Conservation (phyloP, 2,329 filamentous ascomycete species). For the Epichloe coenophiala region DNA sequence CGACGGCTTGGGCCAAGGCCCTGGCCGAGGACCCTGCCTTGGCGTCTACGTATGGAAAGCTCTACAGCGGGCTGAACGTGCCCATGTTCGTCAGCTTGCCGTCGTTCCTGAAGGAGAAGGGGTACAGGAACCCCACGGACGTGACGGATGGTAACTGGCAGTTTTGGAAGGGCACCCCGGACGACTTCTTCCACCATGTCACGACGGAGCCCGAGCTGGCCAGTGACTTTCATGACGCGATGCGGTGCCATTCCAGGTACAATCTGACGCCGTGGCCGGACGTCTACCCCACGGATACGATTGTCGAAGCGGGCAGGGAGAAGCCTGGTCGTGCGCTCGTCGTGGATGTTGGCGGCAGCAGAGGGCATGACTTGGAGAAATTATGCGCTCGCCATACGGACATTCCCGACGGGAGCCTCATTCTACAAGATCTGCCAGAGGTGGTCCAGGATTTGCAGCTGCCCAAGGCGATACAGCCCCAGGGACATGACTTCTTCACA, state of each 20-base stretch:
- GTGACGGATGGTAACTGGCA: conserved; percentile 20
- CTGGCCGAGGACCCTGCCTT: conserved; percentile 17
- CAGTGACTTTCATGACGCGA: conserved; percentile 20
- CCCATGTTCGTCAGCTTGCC: conserved; percentile 20
- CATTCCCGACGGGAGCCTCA: conserved; percentile 14
- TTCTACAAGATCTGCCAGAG: conserved; percentile 21
- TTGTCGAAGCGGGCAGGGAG: conserved; percentile 11
- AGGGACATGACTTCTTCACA: conserved; percentile 22
- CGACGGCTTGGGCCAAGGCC: conserved; percentile 19
- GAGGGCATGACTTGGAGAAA: conserved; percentile 23
- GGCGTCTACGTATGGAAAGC: conserved; percentile 17
- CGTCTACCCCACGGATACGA: conserved; percentile 18
- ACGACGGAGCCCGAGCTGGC: conserved; percentile 15
- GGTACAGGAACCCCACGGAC: conserved; percentile 22
- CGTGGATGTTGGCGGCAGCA: conserved; percentile 23
- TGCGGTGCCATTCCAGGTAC: conserved; percentile 24
- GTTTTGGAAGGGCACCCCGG: conserved; percentile 13
- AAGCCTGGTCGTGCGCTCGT: conserved; percentile 17
- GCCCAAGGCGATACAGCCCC: conserved; percentile 14
- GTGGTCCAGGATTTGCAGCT: conserved; percentile 16
- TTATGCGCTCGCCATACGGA: conserved; percentile 16
- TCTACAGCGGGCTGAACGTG: conserved; percentile 20
- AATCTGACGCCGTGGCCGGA: conserved; percentile 24
- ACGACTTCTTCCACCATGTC: conserved; percentile 20
- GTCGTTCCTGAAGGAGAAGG: conserved; percentile 17